phyloP scores from a whole-genome alignment of 805 yeast genomes.

The Candida easanensis region DNA sequence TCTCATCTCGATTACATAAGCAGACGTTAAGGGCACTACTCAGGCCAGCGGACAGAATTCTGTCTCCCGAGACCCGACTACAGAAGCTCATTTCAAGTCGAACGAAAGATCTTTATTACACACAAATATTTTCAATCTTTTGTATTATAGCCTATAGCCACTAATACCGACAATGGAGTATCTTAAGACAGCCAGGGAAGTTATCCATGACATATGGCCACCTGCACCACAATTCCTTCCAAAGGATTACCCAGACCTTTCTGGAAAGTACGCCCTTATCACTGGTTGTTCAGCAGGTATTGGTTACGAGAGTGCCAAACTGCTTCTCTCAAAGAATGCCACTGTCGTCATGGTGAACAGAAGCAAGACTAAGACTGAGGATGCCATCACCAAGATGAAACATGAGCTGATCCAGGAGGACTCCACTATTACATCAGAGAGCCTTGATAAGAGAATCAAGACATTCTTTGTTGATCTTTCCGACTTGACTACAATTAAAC shows the following conservation, averaged over 20 bases:
- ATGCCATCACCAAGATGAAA: slow-evolving; percentile 28
- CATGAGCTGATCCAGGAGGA: slow-evolving; percentile 22
- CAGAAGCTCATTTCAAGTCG: too few relatives aligned
- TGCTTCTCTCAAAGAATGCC: slow-evolving; percentile 32
- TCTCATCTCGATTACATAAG: slow-evolving; percentile 2
- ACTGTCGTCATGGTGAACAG: slow-evolving; percentile 39
- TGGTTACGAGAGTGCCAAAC: slow-evolving; percentile 33
- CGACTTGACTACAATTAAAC: slow-evolving; percentile 41
- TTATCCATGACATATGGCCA: slow-evolving; percentile 16
- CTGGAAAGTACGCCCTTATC: slow-evolving; percentile 25
- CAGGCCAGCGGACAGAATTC: too few relatives aligned
- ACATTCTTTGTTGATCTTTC: slow-evolving; percentile 32
- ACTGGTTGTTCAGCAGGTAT: slow-evolving; percentile 36
- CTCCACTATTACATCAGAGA: slow-evolving; percentile 6
- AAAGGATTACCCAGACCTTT: slow-evolving; percentile 30
- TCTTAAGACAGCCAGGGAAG: slow-evolving; percentile 4
- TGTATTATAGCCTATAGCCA: too few relatives aligned
- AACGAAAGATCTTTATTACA: too few relatives aligned
- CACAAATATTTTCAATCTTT: too few relatives aligned
- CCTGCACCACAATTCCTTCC: slow-evolving; percentile 27
- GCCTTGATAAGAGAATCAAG: slow-evolving; percentile 22
- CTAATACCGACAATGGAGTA: not conserved
- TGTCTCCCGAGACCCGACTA: too few relatives aligned
- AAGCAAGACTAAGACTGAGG: slow-evolving; percentile 30
- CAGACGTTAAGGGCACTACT: too few relatives aligned